These are phyloP conservation scores for Fagus sylvatica DNA, from an alignment of 306 rosid species.

Conservation along the genomic window DNA sequence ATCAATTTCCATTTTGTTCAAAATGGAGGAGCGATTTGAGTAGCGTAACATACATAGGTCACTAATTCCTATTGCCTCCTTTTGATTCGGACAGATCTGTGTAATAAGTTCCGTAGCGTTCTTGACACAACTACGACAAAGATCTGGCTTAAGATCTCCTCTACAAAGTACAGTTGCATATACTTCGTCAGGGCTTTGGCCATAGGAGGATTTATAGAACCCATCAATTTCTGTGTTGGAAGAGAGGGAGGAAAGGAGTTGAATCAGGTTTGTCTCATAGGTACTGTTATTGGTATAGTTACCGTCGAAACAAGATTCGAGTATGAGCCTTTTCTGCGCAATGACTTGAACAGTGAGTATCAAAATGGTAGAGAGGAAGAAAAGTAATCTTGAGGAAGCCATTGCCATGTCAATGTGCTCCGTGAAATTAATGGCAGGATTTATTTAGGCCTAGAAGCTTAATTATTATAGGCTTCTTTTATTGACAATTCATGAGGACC, in stretches of 20 bases:
- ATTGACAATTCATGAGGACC: too few relatives aligned
- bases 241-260: conserved; percentile 39
- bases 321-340: background rate
- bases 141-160: conserved; percentile 38
- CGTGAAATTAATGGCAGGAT: background rate
- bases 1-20: background rate
- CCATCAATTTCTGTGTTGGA: conserved; percentile 29
- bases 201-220: conserved; percentile 39
- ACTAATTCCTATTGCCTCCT: conserved; percentile 42
- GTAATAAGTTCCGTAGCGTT: conserved; percentile 28
- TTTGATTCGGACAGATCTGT: conserved; percentile 41
- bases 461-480: too few relatives aligned
- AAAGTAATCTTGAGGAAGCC: conserved; percentile 19
- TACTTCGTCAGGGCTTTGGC: conserved; percentile 37
- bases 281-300: conserved; percentile 50
- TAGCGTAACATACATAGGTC: conserved; percentile 42
- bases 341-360: conserved; percentile 11
- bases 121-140: conserved; percentile 44
- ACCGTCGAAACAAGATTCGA: conserved; percentile 22
- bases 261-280: conserved; percentile 42
- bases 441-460: too few relatives aligned
- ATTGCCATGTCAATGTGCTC: conserved; percentile 8
- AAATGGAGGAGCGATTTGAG: conserved; percentile 18
- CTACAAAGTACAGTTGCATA: conserved; percentile 44
- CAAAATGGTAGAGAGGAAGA: conserved; percentile 10